Percentiles rank a stretch among this genome's conserved stretches.
Evolutionary conservation across 805 yeast genomes (phyloP).

Genomic region (Scheffersomyces coipomensis): DNA sequence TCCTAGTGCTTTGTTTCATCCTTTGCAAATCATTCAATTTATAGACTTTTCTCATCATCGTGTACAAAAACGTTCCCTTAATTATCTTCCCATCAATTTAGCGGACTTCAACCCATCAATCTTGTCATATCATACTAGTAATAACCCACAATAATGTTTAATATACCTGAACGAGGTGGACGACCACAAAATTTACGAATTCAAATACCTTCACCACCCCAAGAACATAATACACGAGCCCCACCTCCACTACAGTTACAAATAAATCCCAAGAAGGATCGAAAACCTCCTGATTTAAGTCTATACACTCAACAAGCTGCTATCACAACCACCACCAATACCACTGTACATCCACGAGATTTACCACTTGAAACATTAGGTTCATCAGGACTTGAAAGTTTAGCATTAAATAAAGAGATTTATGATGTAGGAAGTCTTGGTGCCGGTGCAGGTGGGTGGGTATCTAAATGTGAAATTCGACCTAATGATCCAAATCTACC

Average conservation of each 20-base stretch:
- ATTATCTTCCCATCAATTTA: no score
- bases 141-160: background rate
- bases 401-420: constrained; percentile 40
- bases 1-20: no score
- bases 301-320: background rate
- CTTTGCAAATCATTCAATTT: no score
- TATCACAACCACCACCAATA: background rate
- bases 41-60: no score
- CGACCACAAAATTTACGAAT: background rate
- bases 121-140: no score
- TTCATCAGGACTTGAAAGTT: background rate
- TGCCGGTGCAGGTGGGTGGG: constrained; percentile 94
- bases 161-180: background rate
- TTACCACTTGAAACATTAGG: background rate
- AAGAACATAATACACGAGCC: constrained; percentile 3
- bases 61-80: no score
- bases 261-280: background rate
- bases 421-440: constrained; percentile 73
- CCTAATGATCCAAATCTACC: constrained; percentile 19
- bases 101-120: no score
- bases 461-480: constrained; percentile 66
- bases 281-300: background rate
- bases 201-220: constrained; percentile 7
- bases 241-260: background rate
- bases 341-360: background rate